These are phyloP conservation scores for Apophysomyces sp. DNA, from an alignment of 371 early-diverging fungal species.

Conservation along the genomic window DNA sequence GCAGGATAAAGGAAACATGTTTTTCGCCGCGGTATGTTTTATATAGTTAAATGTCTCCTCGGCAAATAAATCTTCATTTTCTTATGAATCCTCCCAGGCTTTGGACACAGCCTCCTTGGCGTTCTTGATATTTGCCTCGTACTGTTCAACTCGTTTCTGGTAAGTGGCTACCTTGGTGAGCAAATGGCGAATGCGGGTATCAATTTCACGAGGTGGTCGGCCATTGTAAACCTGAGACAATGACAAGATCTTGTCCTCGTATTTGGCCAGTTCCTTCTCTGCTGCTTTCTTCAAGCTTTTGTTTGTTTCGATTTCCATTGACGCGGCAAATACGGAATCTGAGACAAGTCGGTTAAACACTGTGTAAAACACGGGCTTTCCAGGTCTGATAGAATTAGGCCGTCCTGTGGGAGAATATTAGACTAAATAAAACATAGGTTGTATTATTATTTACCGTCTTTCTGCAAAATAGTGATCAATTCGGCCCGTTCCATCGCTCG, in stretches of 20 bases:
- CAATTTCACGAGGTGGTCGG: conserved; percentile 55
- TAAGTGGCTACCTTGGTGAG: conserved; percentile 50
- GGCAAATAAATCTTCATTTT: not conserved
- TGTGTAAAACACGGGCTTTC: conserved; percentile 78
- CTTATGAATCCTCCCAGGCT: conserved; percentile 26
- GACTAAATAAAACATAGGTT: not conserved
- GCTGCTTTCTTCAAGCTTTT: conserved; percentile 68
- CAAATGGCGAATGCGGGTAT: conserved; percentile 55
- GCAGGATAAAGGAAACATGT: not conserved
- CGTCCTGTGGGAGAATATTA: conserved; percentile 61
- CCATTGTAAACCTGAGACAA: conserved; percentile 48
- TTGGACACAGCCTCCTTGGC: conserved; percentile 47
- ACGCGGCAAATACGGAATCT: conserved; percentile 71
- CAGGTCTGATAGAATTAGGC: conserved; percentile 73
- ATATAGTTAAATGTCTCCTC: not conserved
- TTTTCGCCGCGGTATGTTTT: not conserved
- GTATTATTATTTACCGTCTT: conserved; percentile 57
- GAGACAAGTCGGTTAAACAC: conserved; percentile 73
- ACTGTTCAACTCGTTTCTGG: conserved; percentile 53
- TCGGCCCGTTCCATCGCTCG: conserved; percentile 87
- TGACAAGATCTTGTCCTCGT: conserved; percentile 70
- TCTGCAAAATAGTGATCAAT: conserved; percentile 70
- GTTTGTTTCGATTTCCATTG: conserved; percentile 77
- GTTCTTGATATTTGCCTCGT: conserved; percentile 44
- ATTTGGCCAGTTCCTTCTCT: conserved; percentile 64